Conservation (phyloP, 331 rosid species). For the Malus hybrid region DNA sequence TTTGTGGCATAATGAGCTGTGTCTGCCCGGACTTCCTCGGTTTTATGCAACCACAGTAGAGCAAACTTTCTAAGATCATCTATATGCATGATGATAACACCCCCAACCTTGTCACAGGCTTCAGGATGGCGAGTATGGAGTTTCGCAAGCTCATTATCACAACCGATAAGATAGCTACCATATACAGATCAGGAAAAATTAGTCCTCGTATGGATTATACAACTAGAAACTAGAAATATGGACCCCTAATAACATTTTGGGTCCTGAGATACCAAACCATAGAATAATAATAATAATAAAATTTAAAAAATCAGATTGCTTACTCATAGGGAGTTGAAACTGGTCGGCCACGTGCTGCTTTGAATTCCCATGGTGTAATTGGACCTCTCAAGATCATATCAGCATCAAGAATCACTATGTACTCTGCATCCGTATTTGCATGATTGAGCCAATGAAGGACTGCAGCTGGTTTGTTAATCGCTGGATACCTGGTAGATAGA, state of each 20-base stretch:
- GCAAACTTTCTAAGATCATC: slow-evolving; percentile 89
- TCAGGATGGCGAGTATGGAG: slow-evolving; percentile 94
- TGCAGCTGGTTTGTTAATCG: slow-evolving; percentile 97
- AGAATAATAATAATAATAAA: not conserved
- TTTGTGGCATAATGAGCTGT: slow-evolving; percentile 88
- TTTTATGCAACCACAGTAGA: slow-evolving; percentile 89
- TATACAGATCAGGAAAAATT: slow-evolving; percentile 8
- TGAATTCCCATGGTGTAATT: slow-evolving; percentile 96
- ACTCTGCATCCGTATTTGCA: slow-evolving; percentile 75
- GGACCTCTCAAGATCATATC: slow-evolving; percentile 98
- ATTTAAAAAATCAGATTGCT: slow-evolving; percentile 7
- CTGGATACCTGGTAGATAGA: slow-evolving; percentile 76
- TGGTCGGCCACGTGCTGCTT: slow-evolving; percentile 80
- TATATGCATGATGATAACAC: slow-evolving; percentile 94
- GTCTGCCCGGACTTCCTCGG: slow-evolving; percentile 97
- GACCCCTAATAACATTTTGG: not conserved
- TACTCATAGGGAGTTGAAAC: slow-evolving; percentile 99
- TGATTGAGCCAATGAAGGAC: slow-evolving; percentile 99
- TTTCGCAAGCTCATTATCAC: slow-evolving; percentile 87
- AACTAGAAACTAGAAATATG: not conserved
- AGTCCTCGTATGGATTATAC: slow-evolving; percentile 4
- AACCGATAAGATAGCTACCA: slow-evolving; percentile 88
- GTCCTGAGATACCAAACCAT: not conserved
- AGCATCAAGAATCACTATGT: slow-evolving; percentile 93
- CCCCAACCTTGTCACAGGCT: slow-evolving; percentile 97